A percentile compares a stretch with the other conserved stretches of the same genome.
These are phyloP conservation scores for Helicostylum pulchrum DNA, from an alignment of 192 early-diverging fungal genomes.

Conservation along the genomic window DNA sequence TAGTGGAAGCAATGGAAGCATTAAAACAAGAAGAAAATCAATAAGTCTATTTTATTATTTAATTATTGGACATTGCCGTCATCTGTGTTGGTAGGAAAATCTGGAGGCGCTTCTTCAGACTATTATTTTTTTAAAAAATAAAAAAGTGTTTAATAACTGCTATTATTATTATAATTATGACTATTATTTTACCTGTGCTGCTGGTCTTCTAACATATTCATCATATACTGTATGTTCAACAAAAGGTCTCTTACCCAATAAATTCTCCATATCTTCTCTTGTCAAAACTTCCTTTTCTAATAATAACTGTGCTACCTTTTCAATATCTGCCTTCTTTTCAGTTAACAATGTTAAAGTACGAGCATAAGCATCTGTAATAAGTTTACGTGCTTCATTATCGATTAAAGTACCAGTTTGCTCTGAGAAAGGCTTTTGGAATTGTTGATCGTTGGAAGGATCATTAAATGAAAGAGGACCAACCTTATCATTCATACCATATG, in stretches of 20 bases:
- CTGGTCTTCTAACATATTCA: slow-evolving; percentile 51
- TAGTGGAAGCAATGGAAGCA: no score
- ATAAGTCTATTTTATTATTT: not conserved
- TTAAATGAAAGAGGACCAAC: slow-evolving; percentile 88
- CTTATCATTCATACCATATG: slow-evolving; percentile 89
- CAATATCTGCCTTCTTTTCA: slow-evolving; percentile 80
- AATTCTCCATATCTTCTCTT: slow-evolving; percentile 89
- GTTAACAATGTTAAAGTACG: slow-evolving; percentile 79
- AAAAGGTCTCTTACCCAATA: slow-evolving; percentile 84
- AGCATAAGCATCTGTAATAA: slow-evolving; percentile 79
- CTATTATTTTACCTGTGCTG: not conserved
- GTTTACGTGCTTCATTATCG: slow-evolving; percentile 89
- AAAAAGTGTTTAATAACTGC: not conserved
- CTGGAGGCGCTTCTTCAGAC: not conserved
- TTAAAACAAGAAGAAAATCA: no score
- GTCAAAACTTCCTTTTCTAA: slow-evolving; percentile 96
- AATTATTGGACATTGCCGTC: not conserved
- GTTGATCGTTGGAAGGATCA: slow-evolving; percentile 62
- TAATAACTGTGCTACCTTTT: slow-evolving; percentile 87
- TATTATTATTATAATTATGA: not conserved
- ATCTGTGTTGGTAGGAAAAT: no score
- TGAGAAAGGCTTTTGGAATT: slow-evolving; percentile 93
- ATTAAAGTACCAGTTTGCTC: slow-evolving; percentile 92
- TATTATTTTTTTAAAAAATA: not conserved
- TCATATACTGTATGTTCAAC: slow-evolving; percentile 67